These are phyloP conservation scores for Perkinsus olseni DNA, from an alignment of 169 alveolate genomes.

Conservation along the genomic window DNA sequence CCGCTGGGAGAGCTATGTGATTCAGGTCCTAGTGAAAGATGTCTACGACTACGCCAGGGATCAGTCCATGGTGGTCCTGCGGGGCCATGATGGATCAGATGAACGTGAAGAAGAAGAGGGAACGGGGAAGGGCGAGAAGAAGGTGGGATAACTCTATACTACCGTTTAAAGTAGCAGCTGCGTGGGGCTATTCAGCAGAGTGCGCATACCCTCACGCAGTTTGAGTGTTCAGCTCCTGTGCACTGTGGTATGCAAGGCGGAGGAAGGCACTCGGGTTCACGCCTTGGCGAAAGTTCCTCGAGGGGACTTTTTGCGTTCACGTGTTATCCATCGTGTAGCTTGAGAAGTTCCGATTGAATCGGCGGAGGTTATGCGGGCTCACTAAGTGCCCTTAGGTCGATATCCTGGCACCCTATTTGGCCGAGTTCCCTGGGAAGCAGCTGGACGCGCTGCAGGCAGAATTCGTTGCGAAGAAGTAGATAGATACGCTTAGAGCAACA, in stretches of 20 bases:
- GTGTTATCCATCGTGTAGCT: too few species aligned
- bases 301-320: too few species aligned
- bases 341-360: neutral
- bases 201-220: too few species aligned
- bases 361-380: neutral
- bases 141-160: neutral
- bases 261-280: too few species aligned
- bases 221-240: too few species aligned
- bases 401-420: neutral
- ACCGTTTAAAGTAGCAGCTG: too few species aligned
- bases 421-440: conserved; percentile 30
- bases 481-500: too few species aligned
- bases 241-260: too few species aligned
- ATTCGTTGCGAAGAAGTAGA: conserved; percentile 38
- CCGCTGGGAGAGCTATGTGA: too few species aligned
- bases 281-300: too few species aligned
- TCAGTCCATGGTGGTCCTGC: neutral
- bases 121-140: neutral
- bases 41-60: neutral
- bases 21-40: neutral
- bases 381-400: neutral
- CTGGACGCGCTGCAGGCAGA: conserved; percentile 52
- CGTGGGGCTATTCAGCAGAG: too few species aligned
- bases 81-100: neutral
- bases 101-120: neutral